Base-by-base conservation (phyloP, 768 basidiomycete genomes). In the Auriscalpium orientale region DNA sequence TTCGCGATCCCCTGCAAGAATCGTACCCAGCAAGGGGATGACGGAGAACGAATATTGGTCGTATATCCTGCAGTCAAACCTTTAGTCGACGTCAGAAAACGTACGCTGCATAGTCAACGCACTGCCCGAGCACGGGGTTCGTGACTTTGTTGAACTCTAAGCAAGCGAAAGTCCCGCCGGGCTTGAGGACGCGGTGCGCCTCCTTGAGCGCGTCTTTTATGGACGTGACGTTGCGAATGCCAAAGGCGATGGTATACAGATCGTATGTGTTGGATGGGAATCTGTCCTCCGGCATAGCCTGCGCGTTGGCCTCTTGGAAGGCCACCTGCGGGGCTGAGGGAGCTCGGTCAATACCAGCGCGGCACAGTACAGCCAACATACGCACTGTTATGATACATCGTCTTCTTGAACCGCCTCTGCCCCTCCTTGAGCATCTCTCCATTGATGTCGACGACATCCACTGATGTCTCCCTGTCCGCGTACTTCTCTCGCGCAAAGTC, bases 231-330 rank as follows among this genome's bases (percentile, higher is more conserved):
- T 99, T 99, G 40, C 97, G 81, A 63, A 98, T 98, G 22, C 97
- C 95, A 64, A 99, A 99, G 0, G 97, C 93, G 68, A 99, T 98
- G 28, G 97, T 99, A 74, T 99, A 99, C 16, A 98, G 75, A 72
- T 99, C 94, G 61, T 95, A 92, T 16, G 90, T 82, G 69, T 91
- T 84, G 64, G 88, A 82, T 6, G 79, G 74, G 68, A 99, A 94
- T 54, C 81, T 75, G 6, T 79, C 74, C 40, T 71, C 58, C 1
- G 85, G 79, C 16, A 99, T 74, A 12, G 76, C 77, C 67, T 98
- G 94, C 3, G 97, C 97, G 66, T 99, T 98, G 37, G 87, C 90
- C 67, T 95, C 90, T 58, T 87, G 84, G 70, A 99, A 98, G 15
- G 86, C 82, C 58, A 99, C 82, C 72, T 97, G 95, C 13, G 92